A percentile compares a stretch with the other conserved stretches of the same genome.
These are phyloP conservation scores for Candolleomyces eurysporus DNA, from an alignment of 768 basidiomycete species.

Conservation along the genomic window DNA sequence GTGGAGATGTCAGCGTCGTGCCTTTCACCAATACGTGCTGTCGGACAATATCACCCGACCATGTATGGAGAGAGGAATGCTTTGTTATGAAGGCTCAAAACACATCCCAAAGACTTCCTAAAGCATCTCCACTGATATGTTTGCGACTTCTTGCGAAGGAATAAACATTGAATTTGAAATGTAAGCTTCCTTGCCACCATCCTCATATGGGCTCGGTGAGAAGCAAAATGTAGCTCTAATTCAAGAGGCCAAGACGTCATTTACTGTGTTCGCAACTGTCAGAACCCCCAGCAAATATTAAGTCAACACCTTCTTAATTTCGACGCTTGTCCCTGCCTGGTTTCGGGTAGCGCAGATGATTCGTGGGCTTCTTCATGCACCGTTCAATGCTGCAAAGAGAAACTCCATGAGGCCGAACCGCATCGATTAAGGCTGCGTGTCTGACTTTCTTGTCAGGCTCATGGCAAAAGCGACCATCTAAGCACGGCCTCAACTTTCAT, in stretches of 20 bases:
- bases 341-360: neutral
- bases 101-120: conserved; percentile 24
- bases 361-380: neutral
- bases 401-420: conserved; percentile 3
- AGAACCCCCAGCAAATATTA: too few relatives aligned
- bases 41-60: conserved; percentile 33
- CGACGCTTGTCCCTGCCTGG: conserved; percentile 6
- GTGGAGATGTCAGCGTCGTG: too few relatives aligned
- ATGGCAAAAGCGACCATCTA: neutral
- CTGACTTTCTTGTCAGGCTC: neutral
- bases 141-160: neutral
- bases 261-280: neutral
- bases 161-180: neutral
- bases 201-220: conserved; percentile 33
- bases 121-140: conserved; percentile 6
- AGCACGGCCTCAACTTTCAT: conserved; percentile 5
- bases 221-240: conserved; percentile 27
- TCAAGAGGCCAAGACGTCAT: neutral
- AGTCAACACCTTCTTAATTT: conserved; percentile 3
- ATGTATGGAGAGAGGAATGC: conserved; percentile 36
- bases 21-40: conserved; percentile 31
- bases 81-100: conserved; percentile 36
- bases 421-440: neutral
- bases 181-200: conserved; percentile 39
- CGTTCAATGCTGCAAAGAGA: conserved; percentile 9